Evolutionary conservation across 2,329 filamentous ascomycete genomes (phyloP).

Genomic region (Colletotrichum lindemuthianum): DNA sequence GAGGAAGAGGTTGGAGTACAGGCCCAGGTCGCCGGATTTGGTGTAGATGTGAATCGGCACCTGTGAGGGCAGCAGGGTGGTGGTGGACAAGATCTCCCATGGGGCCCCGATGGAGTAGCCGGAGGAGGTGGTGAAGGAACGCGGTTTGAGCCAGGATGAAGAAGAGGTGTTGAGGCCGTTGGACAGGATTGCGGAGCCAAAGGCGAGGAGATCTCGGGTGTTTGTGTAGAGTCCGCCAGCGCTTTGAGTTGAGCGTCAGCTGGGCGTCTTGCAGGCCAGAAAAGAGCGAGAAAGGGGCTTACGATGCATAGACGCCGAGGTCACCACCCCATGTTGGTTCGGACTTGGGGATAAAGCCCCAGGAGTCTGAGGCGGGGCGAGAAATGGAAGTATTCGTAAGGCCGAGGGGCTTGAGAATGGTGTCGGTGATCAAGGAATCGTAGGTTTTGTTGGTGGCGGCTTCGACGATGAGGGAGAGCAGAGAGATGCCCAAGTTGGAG

Average conservation of each 20-base stretch:
- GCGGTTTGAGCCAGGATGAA: conserved; percentile 57
- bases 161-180: conserved; percentile 53
- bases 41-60: conserved; percentile 47
- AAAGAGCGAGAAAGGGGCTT: conserved; percentile 33
- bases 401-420: conserved; percentile 53
- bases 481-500: conserved; percentile 39
- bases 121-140: conserved; percentile 49
- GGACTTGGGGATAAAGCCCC: conserved; percentile 49
- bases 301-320: conserved; percentile 48
- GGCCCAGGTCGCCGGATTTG: conserved; percentile 45
- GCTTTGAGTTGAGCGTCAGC: conserved; percentile 41
- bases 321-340: conserved; percentile 49
- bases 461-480: conserved; percentile 39
- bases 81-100: conserved; percentile 47
- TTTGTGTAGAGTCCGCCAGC: conserved; percentile 55
- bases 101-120: conserved; percentile 49
- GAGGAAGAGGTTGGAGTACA: conserved; percentile 46
- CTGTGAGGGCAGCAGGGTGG: conserved; percentile 42
- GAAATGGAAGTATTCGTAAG: conserved; percentile 53
- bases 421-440: conserved; percentile 44
- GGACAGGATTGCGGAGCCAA: conserved; percentile 53
- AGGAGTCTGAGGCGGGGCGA: conserved; percentile 42
- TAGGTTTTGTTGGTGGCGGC: conserved; percentile 37
- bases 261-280: not conserved
- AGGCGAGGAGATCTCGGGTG: conserved; percentile 52